Conservation (phyloP, 805 yeast genomes). For the Candida yuanshanica region DNA sequence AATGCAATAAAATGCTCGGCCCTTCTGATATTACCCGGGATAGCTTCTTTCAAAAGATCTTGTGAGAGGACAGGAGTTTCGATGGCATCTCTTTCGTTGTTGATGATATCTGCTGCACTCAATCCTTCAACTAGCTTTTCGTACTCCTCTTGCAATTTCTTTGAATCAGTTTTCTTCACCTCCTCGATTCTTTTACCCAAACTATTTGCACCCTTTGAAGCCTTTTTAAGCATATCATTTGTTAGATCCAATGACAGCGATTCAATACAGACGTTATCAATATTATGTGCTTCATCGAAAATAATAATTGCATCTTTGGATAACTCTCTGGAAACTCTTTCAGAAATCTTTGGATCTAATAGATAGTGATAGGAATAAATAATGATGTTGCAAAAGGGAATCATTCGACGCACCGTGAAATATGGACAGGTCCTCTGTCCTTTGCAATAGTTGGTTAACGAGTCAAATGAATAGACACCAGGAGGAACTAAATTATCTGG, state of each 20-base stretch:
- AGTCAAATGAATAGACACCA: slow-evolving; percentile 94
- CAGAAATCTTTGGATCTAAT: slow-evolving; percentile 95
- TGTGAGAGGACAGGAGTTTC: slow-evolving; percentile 82
- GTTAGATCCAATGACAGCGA: slow-evolving; percentile 88
- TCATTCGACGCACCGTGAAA: slow-evolving; percentile 97
- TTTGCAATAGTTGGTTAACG: slow-evolving; percentile 70
- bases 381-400: slow-evolving; percentile 85
- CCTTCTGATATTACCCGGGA: slow-evolving; percentile 94
- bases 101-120: slow-evolving; percentile 69
- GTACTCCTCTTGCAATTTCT: slow-evolving; percentile 83
- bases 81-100: slow-evolving; percentile 64
- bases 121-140: slow-evolving; percentile 87
- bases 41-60: slow-evolving; percentile 84
- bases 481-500: slow-evolving; percentile 86
- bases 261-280: slow-evolving; percentile 97
- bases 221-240: slow-evolving; percentile 80
- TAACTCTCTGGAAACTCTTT: slow-evolving; percentile 85
- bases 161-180: slow-evolving; percentile 77
- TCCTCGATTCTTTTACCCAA: slow-evolving; percentile 78
- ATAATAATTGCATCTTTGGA: slow-evolving; percentile 91
- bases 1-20: slow-evolving; percentile 97
- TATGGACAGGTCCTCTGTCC: slow-evolving; percentile 86
- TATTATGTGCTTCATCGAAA: slow-evolving; percentile 98
- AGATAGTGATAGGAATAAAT: slow-evolving; percentile 96
- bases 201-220: slow-evolving; percentile 80